Evolutionary conservation across 495 filamentous ascomycete species (phyloP), one percentile per base, ranked within the genome.

Genomic region (Immersiella caudata): DNA sequence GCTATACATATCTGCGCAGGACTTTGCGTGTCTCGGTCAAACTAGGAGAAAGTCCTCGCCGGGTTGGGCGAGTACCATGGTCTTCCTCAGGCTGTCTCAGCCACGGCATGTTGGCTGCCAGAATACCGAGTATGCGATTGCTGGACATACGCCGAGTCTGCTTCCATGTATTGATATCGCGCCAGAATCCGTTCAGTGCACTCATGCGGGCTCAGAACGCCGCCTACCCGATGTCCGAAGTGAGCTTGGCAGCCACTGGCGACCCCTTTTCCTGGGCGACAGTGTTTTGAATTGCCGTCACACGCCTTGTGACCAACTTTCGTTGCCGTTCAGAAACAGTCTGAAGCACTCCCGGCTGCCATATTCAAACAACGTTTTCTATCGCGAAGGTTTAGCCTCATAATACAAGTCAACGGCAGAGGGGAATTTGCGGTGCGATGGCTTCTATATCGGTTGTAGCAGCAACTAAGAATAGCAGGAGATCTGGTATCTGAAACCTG

Each of bases 401-500:
- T 35, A 64, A 26, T 33, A 25, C 29, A 22, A 18, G 24, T 65
- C 51, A 16, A 65, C 52, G 63, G 52, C 24, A 64, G 50, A 62
- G 33, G 14, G 46, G n/a, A 24, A 25, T 62, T 35, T 24, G 36
- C 59, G 22, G 52, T 60, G 26, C 25, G n/a, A 3, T n/a, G 57
- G 18, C 36, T 33, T 29, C 29, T 36, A 60, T 27, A 14, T 27
- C 24, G 60, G 60, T 27, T 49, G 33, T 65, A 57, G 29, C 14
- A 21, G 29, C 29, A n/a, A 21, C 63, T 26, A 65, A 65, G 63
- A 65, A 65, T 65, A 65, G 63, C 5, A 57, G 40, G 21, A 18
- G 56, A 21, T 25, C 63, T 40, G 56, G 56, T 36, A 58, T 29
- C 22, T 65, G 63, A 65, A 65, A 65, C 63, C 63, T 40, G 51